Evolutionary conservation across 2,329 filamentous ascomycete genomes (phyloP).

Genomic region (Arthrobotrys megalospora): DNA sequence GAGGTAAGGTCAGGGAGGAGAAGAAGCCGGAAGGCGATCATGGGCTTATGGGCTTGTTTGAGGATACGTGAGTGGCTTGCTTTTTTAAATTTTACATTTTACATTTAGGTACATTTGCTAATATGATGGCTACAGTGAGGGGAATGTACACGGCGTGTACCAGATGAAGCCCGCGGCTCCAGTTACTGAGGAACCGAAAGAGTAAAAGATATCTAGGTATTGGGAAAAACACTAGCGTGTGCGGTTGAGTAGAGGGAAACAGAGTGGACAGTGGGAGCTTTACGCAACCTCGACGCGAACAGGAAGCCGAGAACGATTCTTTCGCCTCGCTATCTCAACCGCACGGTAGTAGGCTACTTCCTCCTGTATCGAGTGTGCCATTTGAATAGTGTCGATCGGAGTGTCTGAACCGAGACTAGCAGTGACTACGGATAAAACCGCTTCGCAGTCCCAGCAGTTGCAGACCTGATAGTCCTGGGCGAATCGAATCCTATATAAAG

Average conservation of each 20-base stretch:
- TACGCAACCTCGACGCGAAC: background rate
- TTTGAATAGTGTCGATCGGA: slow-evolving; percentile 3
- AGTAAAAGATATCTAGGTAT: slow-evolving; percentile 14
- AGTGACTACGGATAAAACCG: background rate
- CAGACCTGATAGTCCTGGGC: background rate
- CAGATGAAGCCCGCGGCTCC: slow-evolving; percentile 38
- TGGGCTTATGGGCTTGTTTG: slow-evolving; percentile 53
- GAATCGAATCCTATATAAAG: slow-evolving; percentile 1
- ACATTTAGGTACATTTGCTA: background rate
- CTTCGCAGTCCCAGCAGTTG: background rate
- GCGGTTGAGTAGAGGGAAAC: background rate
- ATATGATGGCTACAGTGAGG: slow-evolving; percentile 36
- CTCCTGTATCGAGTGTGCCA: background rate
- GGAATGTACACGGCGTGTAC: slow-evolving; percentile 57
- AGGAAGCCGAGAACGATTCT: background rate
- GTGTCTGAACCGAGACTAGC: background rate
- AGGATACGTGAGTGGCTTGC: slow-evolving; percentile 47
- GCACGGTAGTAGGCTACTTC: background rate
- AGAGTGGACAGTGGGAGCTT: background rate
- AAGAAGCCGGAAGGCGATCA: slow-evolving; percentile 58
- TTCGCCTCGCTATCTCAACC: background rate
- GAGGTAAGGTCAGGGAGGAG: slow-evolving; percentile 43
- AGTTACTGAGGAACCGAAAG: slow-evolving; percentile 26
- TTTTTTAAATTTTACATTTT: background rate
- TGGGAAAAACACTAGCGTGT: background rate